Percentiles rank a stretch among this genome's conserved stretches.
Evolutionary conservation across 108 stramenopile species (phyloP).

Genomic region (Conticribra weissflogii): DNA sequence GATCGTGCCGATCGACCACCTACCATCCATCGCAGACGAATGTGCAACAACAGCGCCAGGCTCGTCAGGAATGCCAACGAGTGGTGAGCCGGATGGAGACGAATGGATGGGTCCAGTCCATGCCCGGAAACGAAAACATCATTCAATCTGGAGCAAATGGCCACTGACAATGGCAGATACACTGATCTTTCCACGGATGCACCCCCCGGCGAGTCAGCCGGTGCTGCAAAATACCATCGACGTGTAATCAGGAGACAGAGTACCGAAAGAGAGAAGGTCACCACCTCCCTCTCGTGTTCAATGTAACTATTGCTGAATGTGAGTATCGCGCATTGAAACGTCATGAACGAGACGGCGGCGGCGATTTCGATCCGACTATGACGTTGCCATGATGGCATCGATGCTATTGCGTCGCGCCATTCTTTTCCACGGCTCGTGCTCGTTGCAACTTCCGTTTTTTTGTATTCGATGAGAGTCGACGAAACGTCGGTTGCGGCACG

Average conservation of each 20-base stretch:
- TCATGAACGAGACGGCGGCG: constrained; percentile 50
- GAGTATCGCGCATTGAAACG: constrained; percentile 70
- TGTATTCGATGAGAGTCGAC: not conserved
- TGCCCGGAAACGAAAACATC: constrained; percentile 74
- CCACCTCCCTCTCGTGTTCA: constrained; percentile 59
- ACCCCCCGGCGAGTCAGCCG: not conserved
- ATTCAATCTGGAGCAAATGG: constrained; percentile 54
- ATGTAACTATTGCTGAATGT: constrained; percentile 88
- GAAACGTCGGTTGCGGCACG: not conserved
- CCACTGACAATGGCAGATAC: constrained; percentile 49
- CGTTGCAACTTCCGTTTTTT: not conserved
- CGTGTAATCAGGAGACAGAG: constrained; percentile 52
- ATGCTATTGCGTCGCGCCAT: too few relatives aligned
- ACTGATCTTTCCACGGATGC: not conserved
- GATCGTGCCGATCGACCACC: too few relatives aligned
- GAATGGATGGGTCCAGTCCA: constrained; percentile 82
- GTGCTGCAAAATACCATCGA: constrained; percentile 34
- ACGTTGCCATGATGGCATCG: constrained; percentile 1
- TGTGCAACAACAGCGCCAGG: constrained; percentile 41
- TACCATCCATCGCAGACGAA: constrained; percentile 44
- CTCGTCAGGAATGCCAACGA: constrained; percentile 61
- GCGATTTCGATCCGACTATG: constrained; percentile 46
- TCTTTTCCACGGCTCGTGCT: too few relatives aligned
- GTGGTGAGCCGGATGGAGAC: constrained; percentile 68
- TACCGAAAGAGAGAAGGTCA: constrained; percentile 65